Base-by-base conservation (phyloP, 2,329 filamentous ascomycete species). In the Penicillium rolfsii region DNA sequence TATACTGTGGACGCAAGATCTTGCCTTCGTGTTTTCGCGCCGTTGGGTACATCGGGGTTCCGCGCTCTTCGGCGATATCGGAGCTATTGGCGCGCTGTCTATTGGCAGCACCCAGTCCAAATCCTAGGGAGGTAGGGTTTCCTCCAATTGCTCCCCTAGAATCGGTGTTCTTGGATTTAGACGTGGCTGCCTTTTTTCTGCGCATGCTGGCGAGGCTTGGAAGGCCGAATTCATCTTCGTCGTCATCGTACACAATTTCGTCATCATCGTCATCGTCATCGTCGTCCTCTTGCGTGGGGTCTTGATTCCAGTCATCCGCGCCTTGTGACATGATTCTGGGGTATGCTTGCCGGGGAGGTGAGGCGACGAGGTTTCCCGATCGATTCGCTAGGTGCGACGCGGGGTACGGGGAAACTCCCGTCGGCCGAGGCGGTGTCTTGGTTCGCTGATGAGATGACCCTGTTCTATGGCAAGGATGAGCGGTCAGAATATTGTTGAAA, bases 1-100 rank as follows among this genome's bases (percentile, higher is more conserved):
- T 97, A 77, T 98, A 99, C 76, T 99, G 95, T 55, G 95, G 95
- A 64, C 95, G 87, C 24, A 99, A 81, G 61, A 98, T 98, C 82
- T 99, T 99, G 30, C 92, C 94, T 74, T 97, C 93, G 64, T 85
- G 89, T 77, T 93, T 96, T 77, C 93, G 94, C 2, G 93, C 87
- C 70, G 91, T 89, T 30, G 94, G 94, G 72, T 98, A 98, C 63
- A 87, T 88, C 14, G 91, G 87, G 41, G 89, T 82, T 26, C 91
- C 91, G 63, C 94, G 86, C 78, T 97, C 93, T 71, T 96, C 91
- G 19, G 93, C 93, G 74, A 98, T 97, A 76, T 98, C 94, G 64
- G 91, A 91, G 77, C 93, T 97, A 77, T 96, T 89, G 28, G 91
- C 90, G 61, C 90, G 88, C 56, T 86, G 83, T 65, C 89, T 81